phyloP scores from a whole-genome alignment of 371 early-diverging fungal species.

The Umbelopsis sp. region DNA sequence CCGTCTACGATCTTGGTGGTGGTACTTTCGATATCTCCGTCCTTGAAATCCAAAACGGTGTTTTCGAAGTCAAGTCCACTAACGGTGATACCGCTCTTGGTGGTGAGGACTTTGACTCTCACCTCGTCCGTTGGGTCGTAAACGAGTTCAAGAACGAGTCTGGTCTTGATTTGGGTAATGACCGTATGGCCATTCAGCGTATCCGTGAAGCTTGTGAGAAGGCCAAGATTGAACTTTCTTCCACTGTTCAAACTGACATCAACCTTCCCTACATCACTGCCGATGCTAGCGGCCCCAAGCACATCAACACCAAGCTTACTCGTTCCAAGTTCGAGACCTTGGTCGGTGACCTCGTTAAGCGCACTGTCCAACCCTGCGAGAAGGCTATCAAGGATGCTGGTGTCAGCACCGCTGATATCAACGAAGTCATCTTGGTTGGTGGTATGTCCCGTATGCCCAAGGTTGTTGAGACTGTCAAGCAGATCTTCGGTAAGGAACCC shows the following conservation, averaged over 20 bases:
- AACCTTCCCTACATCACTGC: constrained; percentile 92
- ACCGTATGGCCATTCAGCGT: constrained; percentile 86
- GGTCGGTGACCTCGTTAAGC: constrained; percentile 76
- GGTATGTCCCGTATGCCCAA: constrained; percentile 98
- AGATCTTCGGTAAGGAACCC: constrained; percentile 86
- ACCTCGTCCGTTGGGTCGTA: constrained; percentile 77
- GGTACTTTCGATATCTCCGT: constrained; percentile 99
- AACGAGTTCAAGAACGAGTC: constrained; percentile 83
- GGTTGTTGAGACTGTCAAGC: constrained; percentile 89
- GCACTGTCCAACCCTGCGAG: constrained; percentile 91
- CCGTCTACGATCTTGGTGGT: constrained; percentile 98
- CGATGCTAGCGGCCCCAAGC: constrained; percentile 90
- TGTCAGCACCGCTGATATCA: constrained; percentile 73
- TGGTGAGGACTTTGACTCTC: constrained; percentile 97
- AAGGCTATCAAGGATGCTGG: constrained; percentile 95
- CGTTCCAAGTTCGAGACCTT: constrained; percentile 90
- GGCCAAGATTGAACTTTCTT: constrained; percentile 95
- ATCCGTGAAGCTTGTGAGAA: constrained; percentile 94
- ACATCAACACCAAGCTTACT: constrained; percentile 88
- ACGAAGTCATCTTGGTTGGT: constrained; percentile 97
- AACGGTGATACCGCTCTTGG: constrained; percentile 96
- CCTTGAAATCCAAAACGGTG: constrained; percentile 92
- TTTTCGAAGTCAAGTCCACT: constrained; percentile 95
- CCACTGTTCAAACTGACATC: constrained; percentile 87
- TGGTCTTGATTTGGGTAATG: constrained; percentile 72